Conservation (phyloP, 345 rosid genomes). For the Pugionium dolabratum region DNA sequence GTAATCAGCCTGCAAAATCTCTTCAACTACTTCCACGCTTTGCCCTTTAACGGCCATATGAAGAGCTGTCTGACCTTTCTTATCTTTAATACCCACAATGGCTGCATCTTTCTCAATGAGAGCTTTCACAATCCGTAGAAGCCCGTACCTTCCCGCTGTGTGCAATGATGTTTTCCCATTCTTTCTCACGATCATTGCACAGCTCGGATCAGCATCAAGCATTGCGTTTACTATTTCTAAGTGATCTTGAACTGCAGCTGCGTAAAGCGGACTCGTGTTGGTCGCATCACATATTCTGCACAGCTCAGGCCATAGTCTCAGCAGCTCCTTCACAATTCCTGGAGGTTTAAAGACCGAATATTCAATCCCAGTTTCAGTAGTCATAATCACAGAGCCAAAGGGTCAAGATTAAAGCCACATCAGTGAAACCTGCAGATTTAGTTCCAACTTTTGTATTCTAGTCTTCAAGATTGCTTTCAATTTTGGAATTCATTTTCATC, state of each 20-base stretch:
- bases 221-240: slow-evolving; percentile 78
- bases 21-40: slow-evolving; percentile 59
- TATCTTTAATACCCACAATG: slow-evolving; percentile 74
- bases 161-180: slow-evolving; percentile 96
- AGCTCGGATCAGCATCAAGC: slow-evolving; percentile 58
- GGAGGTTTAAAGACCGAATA: neutral
- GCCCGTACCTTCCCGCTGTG: slow-evolving; percentile 82
- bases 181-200: slow-evolving; percentile 72
- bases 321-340: slow-evolving; percentile 77
- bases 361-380: too few species aligned
- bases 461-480: neutral
- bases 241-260: slow-evolving; percentile 78
- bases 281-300: slow-evolving; percentile 67
- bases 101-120: slow-evolving; percentile 66
- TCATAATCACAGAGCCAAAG: neutral
- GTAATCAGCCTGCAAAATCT: slow-evolving; percentile 61
- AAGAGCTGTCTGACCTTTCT: slow-evolving; percentile 96
- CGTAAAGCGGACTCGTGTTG: slow-evolving; percentile 79
- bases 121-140: slow-evolving; percentile 54
- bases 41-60: slow-evolving; percentile 98
- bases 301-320: slow-evolving; percentile 76
- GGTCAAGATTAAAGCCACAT: neutral
- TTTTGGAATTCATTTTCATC: too few species aligned
- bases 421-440: neutral
- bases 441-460: neutral